Base-by-base conservation (phyloP, 1,284 basidiomycete genomes). In the Microbotryum intermedium region DNA sequence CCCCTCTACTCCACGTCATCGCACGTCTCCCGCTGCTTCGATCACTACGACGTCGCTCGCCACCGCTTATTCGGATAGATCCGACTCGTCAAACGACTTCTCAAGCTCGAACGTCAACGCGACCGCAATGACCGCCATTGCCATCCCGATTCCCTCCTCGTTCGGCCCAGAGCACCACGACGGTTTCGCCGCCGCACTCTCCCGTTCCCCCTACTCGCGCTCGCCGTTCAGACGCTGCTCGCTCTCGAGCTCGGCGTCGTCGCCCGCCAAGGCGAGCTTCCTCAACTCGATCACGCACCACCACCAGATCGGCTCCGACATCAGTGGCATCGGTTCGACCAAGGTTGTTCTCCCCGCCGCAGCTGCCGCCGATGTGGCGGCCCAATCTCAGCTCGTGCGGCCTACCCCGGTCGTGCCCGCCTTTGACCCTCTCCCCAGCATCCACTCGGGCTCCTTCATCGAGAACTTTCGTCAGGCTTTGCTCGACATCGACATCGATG, bases 401-500 rank as follows among this genome's bases (percentile, higher is more conserved):
- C 60, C 56, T 23, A 44, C 60, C 30, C 25, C 51, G 26, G 29
- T 47, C 42, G 53, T 58, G 6, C 57, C 54, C 30, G 47, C 55
- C 44, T 26, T 43, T 9, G 53, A 54, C 9, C 56, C 57, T 23
- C 55, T 62, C 26, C 62, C 57, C 13, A 8, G 20, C 10, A 55
- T 70, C 20, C 63, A 64, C 61, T 57, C 61, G 23, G 69, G 69
- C 9, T 50, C 65, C 13, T 60, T 66, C 55, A 47, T 65, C 50
- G 52, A 65, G 39, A 62, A 67, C 55, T 69, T 70, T 55, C 53
- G 55, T 39, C 44, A 57, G 26, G 66, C 65, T 8, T 61, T 73
- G 16, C 39, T 54, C 21, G 62, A 57, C 29, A 70, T 72, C 60
- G 74, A 78, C 65, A 64, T 77, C 9, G 73, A 77, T 58, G 69